A percentile compares a stretch with the other conserved stretches of the same genome.
phyloP scores from a whole-genome alignment of 768 basidiomycete genomes.

The Rubroboletus satanas region DNA sequence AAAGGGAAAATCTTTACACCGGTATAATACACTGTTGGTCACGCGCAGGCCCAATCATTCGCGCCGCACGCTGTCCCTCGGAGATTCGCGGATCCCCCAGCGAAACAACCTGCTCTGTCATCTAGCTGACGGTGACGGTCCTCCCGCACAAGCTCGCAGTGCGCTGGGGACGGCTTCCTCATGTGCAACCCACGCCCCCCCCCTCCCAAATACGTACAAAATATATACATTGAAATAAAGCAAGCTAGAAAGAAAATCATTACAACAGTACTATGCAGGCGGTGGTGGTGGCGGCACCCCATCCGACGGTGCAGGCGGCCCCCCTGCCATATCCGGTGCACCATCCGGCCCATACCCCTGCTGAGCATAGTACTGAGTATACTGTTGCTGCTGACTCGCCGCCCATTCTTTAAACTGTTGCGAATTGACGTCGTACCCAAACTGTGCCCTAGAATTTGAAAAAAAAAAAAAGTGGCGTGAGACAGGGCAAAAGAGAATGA shows the following conservation, averaged over 20 bases:
- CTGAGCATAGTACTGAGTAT: slow-evolving; percentile 69
- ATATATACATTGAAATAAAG: slow-evolving; percentile 34
- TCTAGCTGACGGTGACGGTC: not conserved
- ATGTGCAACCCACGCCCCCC: not conserved
- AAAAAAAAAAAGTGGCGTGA: not conserved
- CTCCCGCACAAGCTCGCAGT: not conserved
- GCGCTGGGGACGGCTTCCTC: not conserved
- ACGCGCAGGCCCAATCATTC: too few relatives aligned
- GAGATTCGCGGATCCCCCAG: too few relatives aligned
- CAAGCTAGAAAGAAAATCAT: slow-evolving; percentile 24
- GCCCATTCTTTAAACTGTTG: slow-evolving; percentile 80
- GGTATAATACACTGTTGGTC: too few relatives aligned
- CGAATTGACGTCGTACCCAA: slow-evolving; percentile 85
- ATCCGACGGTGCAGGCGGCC: slow-evolving; percentile 26
- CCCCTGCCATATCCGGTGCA: slow-evolving; percentile 11
- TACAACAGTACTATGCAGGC: slow-evolving; percentile 25
- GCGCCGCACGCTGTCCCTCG: too few relatives aligned
- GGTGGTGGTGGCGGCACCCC: slow-evolving; percentile 17
- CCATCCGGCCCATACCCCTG: slow-evolving; percentile 42
- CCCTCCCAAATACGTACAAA: slow-evolving; percentile 3
- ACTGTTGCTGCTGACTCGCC: slow-evolving; percentile 60
- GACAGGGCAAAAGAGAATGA: not conserved
- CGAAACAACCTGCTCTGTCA: not conserved
- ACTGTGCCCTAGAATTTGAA: slow-evolving; percentile 58
- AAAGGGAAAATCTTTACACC: too few relatives aligned